Base-by-base conservation (phyloP, 441 rosid genomes). In the Populus hybrid region DNA sequence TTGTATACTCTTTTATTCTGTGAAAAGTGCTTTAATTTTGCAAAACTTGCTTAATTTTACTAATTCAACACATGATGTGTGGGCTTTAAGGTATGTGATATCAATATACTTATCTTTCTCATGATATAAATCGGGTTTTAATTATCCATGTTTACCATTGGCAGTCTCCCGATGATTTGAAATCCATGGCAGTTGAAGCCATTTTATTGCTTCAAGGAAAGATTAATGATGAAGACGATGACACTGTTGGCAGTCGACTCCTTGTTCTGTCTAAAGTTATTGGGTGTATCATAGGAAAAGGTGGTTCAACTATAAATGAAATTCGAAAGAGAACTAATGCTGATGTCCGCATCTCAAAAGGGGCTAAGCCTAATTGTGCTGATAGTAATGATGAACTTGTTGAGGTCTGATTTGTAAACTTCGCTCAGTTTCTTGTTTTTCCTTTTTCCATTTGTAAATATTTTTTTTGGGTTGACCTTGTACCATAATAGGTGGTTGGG, bases 101-200 rank as follows among this genome's bases (percentile, higher is more conserved):
- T 31, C 23, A 33, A 31, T 68, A 18, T 16, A 6, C 21, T 68
- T 29, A 20, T 38, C 11, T 68, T 0, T 31, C 38, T 3, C 40
- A 67, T 24, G 28, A 26, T 31, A 29, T 38, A 14, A 6, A 38
- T 10, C 18, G 40, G 29, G 18, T 31, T 35, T 38, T 68, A 68
- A 68, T 68, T 29, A 38, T 16, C 10, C n/a, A 50, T 68, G 18
- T 24, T 69, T 77, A 50, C 42, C 16, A 40, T 72, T 85, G 72
- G 83, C 89, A 91, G 97, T 86, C 98, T 26, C 95, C 90, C 4
- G 93, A 96, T 79, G 98, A 96, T 85, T 74, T 91, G 86, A 94
- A 96, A 87, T 96, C 99, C 78, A 90, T 89, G 96, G 96, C 94
- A 0, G 98, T 94, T 83, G 99, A 96, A 85, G 93, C 98, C 78